phyloP scores from a whole-genome alignment of 768 basidiomycete species.

The Lenzites betulinus region DNA sequence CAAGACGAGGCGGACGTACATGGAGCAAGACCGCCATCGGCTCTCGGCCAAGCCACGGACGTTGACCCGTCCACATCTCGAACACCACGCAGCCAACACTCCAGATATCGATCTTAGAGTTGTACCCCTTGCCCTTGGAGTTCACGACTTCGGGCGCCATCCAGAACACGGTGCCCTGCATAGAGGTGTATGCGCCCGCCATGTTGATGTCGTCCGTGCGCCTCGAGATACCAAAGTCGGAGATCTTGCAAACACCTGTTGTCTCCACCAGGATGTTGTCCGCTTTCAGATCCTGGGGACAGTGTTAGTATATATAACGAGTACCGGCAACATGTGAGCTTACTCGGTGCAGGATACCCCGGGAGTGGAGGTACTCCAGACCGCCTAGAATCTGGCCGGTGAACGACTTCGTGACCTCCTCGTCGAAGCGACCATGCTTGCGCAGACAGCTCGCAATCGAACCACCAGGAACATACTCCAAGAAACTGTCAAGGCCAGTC shows the following conservation, averaged over 20 bases:
- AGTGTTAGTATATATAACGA: not conserved
- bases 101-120: conserved; percentile 98
- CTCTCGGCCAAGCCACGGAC: conserved; percentile 93
- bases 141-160: conserved; percentile 97
- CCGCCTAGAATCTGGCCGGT: conserved; percentile 90
- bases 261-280: conserved; percentile 98
- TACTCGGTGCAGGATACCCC: conserved; percentile 91
- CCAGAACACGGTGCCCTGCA: conserved; percentile 99
- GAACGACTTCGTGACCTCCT: conserved; percentile 90
- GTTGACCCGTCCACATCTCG: conserved; percentile 98
- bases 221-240: conserved; percentile 99
- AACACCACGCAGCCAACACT: conserved; percentile 97
- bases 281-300: conserved; percentile 84
- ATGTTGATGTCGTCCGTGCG: conserved; percentile 84
- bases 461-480: conserved; percentile 98
- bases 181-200: conserved; percentile 83
- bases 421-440: conserved; percentile 91
- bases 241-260: conserved; percentile 93
- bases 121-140: conserved; percentile 87
- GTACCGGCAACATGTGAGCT: conserved; percentile 26
- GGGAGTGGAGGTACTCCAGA: conserved; percentile 89
- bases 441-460: conserved; percentile 89
- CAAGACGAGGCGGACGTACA: conserved; percentile 45
- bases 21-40: conserved; percentile 93
- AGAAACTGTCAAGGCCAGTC: conserved; percentile 62